Evolutionary conservation across 2,329 filamentous ascomycete species (phyloP), one percentile per base, ranked within the genome.

Genomic region (Beauveria australis): DNA sequence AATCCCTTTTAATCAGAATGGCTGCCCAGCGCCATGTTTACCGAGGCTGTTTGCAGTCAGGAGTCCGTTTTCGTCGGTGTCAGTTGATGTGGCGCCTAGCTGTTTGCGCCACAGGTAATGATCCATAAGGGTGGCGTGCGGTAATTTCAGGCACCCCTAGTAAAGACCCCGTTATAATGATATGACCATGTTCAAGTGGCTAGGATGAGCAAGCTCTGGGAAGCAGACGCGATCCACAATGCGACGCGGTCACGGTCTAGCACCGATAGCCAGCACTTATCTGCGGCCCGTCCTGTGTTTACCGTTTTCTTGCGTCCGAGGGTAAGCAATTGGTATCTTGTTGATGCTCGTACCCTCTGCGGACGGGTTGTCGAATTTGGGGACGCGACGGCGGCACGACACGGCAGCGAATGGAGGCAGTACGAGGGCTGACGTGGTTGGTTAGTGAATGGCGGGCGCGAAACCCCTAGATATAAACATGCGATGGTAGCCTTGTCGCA

Each of bases 61-160:
- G 4, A 6, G 28, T 52, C 60, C 60, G 60, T 53, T 61, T 61
- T 62, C 60, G 28, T 53, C 48, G 24, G 24, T 26, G 49, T 59
- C 60, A 62, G 55, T 37, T 62, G 61, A 59, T n/a, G 37, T 26
- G 40, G 43, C 33, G 48, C 53, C 44, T 41, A n/a, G 30, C 47
- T 40, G 47, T 53, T 60, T 60, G 56, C 61, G 61, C 61, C 61
- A 62, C 61, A 60, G 56, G 22, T 53, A 10, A n/a, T 47, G 19
- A 37, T 5, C 30, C 16, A 48, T 5, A 59, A 54, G 56, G 43
- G 55, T 62, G 52, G 61, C 52, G 56, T 60, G 61, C 53, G 57
- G 57, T 51, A 53, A 60, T 60, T 62, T 54, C 40, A 62, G 53
- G n/a, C 37, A 59, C 60, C 43, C 61, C 56, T 40, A 55, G 24